Conservation (phyloP, 495 filamentous ascomycete genomes). For the Umbilicaria muhlenbergii region DNA sequence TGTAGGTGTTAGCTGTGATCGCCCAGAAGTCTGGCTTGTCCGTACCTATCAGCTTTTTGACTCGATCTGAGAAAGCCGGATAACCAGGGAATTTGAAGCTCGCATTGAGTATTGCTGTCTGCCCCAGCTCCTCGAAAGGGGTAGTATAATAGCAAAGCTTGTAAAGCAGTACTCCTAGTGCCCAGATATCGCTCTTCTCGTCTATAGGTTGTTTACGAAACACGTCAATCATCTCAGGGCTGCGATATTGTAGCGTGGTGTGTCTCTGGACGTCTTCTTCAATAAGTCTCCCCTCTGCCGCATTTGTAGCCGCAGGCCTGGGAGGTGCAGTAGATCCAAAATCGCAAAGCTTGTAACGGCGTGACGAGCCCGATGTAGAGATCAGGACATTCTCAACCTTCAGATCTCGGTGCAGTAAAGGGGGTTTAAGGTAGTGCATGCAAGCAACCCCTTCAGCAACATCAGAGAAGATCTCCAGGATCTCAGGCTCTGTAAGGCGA, state of each 20-base stretch:
- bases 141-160: conserved; percentile 99
- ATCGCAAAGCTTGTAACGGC: conserved; percentile 87
- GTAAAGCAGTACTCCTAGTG: conserved; percentile 85
- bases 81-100: conserved; percentile 85
- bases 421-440: conserved; percentile 96
- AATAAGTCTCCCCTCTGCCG: conserved; percentile 73
- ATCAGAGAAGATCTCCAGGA: conserved; percentile 91
- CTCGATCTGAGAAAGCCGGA: conserved; percentile 72
- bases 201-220: conserved; percentile 94
- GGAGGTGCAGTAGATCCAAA: conserved; percentile 87
- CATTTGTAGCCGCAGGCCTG: conserved; percentile 66
- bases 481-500: conserved; percentile 91
- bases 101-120: conserved; percentile 96
- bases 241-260: conserved; percentile 92
- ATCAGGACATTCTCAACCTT: conserved; percentile 99
- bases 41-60: conserved; percentile 86
- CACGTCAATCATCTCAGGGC: conserved; percentile 97
- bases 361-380: conserved; percentile 39
- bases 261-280: conserved; percentile 97
- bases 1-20: conserved; percentile 18
- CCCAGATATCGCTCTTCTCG: conserved; percentile 99
- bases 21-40: neutral
- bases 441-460: conserved; percentile 92
- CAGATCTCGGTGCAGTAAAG: conserved; percentile 82
- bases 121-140: conserved; percentile 92